A percentile compares a stretch with the other conserved stretches of the same genome.
Conservation (phyloP, 179 eudicot genomes). For the Silene vulgaris region DNA sequence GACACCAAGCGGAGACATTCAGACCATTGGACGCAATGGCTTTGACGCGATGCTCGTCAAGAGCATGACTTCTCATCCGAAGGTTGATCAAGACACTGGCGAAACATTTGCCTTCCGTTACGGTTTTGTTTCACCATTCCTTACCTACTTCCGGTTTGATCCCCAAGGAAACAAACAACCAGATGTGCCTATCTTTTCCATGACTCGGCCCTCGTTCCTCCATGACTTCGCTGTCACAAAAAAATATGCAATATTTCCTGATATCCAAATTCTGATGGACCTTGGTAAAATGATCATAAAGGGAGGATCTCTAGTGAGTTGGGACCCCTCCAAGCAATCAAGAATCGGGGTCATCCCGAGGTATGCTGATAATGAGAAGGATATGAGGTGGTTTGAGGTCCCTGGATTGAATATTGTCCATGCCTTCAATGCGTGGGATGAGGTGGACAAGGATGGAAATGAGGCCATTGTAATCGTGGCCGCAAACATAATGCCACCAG, state of each 20-base stretch:
- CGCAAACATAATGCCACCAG: constrained; percentile 45
- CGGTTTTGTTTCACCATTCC: constrained; percentile 44
- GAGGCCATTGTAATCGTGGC: constrained; percentile 50
- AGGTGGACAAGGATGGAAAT: constrained; percentile 35
- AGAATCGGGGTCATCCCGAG: constrained; percentile 57
- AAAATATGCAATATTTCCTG: constrained; percentile 49
- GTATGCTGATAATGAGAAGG: constrained; percentile 51
- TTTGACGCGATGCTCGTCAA: constrained; percentile 34
- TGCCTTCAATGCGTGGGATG: constrained; percentile 74
- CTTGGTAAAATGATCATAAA: constrained; percentile 35
- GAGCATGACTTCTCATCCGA: constrained; percentile 78
- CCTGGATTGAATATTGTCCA: constrained; percentile 56
- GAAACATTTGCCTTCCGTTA: constrained; percentile 63
- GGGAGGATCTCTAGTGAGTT: constrained; percentile 41
- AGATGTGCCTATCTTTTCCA: constrained; percentile 55
- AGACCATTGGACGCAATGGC: constrained; percentile 15
- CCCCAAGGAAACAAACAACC: constrained; percentile 37
- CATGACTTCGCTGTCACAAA: constrained; percentile 69
- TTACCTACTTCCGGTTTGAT: constrained; percentile 53
- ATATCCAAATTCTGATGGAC: constrained; percentile 52
- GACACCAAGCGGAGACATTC: constrained; percentile 41
- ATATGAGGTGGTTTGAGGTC: constrained; percentile 59
- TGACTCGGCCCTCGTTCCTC: constrained; percentile 42
- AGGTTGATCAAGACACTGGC: constrained; percentile 48
- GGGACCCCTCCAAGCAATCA: constrained; percentile 38